Base-by-base conservation (phyloP, 2,329 filamentous ascomycete genomes). In the Colletotrichum destructivum region DNA sequence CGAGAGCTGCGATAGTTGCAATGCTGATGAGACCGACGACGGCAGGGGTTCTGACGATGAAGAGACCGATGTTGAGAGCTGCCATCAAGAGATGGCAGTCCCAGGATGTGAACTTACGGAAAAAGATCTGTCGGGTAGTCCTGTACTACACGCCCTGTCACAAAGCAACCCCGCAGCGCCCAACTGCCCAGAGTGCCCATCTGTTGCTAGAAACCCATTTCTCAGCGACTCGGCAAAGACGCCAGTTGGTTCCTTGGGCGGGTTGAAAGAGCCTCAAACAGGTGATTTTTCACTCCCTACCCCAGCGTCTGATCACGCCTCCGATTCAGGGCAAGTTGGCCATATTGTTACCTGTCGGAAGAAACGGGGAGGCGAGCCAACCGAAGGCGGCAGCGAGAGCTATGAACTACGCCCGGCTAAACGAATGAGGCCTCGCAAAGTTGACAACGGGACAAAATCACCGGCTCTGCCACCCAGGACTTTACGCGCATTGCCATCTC, bases 401-500 rank as follows among this genome's bases (percentile, higher is more conserved):
- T 5, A 21, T 60, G 7, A 52, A 26, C 42, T 0, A 42, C 35
- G 35, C 55, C 18, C 2, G 15, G 7, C 15, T 52, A 52, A 60
- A 44, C 9, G 3, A 51, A 44, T 11, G 2, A 42, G 26, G 35
- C 13, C 23, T 51, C n/a, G 12, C 13, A 13, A 26, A 31, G 21
- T 23, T 12, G 8, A 35, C n/a, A 60, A 16, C 16, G 2, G n/a
- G 31, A 42, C 15, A 49, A 38, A 23, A 40, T 57, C n/a, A 40
- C 42, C n/a, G 8, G 63, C 40, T 64, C 40, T 56, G 18, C 62
- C 26, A 56, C 7, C 62, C 18, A 64, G 62, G 42, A 56, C 44
- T 42, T 60, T 60, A 21, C 21, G 16, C 31, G 54, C 21, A 51
- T 46, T 59, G 2, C 54, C 31, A 52, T 66, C 44, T 44, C 35